Evolutionary conservation across 148 eudicot species (phyloP), one percentile per base, ranked within the genome.

Genomic region (Rhododendron ferrugineum): DNA sequence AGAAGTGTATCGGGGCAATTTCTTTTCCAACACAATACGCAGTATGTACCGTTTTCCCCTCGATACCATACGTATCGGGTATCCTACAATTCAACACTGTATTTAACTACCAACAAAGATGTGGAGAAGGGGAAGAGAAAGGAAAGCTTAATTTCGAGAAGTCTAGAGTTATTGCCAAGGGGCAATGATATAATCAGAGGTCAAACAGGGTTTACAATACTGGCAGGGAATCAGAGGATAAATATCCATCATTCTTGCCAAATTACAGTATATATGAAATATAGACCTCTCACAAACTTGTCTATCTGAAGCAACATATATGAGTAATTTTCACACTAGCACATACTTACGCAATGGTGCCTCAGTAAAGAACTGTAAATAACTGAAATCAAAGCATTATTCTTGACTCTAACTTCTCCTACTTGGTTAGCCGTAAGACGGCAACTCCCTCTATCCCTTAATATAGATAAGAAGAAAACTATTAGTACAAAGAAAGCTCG

Each of bases 101-200:
- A 14, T 11, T 74, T 74, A 36, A 34, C 23, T 6, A 6, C 46
- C 44, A 16, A 34, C 40, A 6, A 36, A 40, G 26, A 40, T 22
- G 11, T 40, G 79, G 47, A 74, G 42, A 72, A 36, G n/a, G 46
- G 11, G 14, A 8, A 75, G 22, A 9, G 2, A 75, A 37, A 37
- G n/a, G 26, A 75, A 36, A 20, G 26, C 22, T 75, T 75, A 37
- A 20, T 36, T 18, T 9, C 14, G 40, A 74, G 46, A 36, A 74
- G 46, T 36, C 79, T 20, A 40, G 46, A 75, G 23, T 74, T 15
- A 36, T 18, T 75, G 79, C 79, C 79, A 16, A 37, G 42, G 49
- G 79, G 77, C 77, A 73, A 73, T 73, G 78, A 75, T 36, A 20
- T 75, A 75, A 75, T 36, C 47, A 37, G 77, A 34, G 14, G 79